Evolutionary conservation across 2,329 filamentous ascomycete genomes (phyloP).

Genomic region (Apiospora aurea): DNA sequence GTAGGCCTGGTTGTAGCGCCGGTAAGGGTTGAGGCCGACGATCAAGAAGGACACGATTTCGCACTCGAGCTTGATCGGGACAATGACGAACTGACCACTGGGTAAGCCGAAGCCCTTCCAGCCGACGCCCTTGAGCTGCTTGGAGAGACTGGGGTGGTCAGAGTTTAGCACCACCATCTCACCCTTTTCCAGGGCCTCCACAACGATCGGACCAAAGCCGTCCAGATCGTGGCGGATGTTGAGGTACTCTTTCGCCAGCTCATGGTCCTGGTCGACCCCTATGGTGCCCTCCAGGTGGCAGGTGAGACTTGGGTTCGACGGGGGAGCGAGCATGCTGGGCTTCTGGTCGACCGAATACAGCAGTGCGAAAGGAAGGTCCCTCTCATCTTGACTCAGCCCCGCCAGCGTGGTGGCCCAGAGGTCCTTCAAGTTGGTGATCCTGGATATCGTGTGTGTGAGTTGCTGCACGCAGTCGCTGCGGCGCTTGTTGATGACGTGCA

Average conservation of each 20-base stretch:
- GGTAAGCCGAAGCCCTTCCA: constrained; percentile 32
- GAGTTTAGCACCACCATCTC: constrained; percentile 32
- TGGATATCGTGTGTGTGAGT: constrained; percentile 42
- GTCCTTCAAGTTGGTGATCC: constrained; percentile 40
- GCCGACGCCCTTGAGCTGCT: constrained; percentile 30
- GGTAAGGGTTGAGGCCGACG: constrained; percentile 36
- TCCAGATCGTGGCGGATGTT: constrained; percentile 31
- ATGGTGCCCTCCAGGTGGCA: constrained; percentile 35
- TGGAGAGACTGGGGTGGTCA: constrained; percentile 28
- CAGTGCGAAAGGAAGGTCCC: constrained; percentile 42
- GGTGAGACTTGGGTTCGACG: constrained; percentile 29
- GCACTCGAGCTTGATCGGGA: constrained; percentile 33
- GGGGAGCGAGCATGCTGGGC: constrained; percentile 29
- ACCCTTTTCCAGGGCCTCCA: constrained; percentile 30
- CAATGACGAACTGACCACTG: constrained; percentile 33
- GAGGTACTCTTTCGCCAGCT: constrained; percentile 31
- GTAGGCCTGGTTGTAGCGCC: constrained; percentile 33
- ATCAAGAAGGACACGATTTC: constrained; percentile 35
- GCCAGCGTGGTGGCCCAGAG: constrained; percentile 41
- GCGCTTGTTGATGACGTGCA: constrained; percentile 44
- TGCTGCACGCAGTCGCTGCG: constrained; percentile 48
- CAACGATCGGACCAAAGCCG: constrained; percentile 36
- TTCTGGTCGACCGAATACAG: constrained; percentile 42
- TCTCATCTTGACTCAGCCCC: constrained; percentile 35
- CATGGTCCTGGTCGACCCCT: constrained; percentile 30